Conservation (phyloP, 2,329 filamentous ascomycete species). For the Fusarium sp. region DNA sequence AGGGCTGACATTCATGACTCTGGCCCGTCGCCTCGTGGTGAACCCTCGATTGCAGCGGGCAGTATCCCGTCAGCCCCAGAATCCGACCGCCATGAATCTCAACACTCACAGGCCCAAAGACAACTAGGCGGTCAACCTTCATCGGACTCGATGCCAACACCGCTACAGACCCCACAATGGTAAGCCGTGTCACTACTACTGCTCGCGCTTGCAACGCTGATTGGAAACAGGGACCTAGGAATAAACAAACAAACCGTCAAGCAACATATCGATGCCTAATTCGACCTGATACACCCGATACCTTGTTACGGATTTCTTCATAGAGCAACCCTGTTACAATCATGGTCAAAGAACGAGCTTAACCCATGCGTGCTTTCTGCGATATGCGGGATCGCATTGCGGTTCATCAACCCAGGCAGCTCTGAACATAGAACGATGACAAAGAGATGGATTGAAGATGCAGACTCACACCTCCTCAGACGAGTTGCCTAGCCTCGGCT, state of each 20-base stretch:
- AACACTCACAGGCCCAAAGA: neutral
- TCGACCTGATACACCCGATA: slow-evolving; percentile 19
- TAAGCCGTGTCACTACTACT: rapidly evolving
- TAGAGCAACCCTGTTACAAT: slow-evolving; percentile 13
- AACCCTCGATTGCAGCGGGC: neutral
- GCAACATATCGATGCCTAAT: slow-evolving; percentile 23
- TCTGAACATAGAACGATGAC: neutral
- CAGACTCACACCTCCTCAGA: slow-evolving; percentile 25
- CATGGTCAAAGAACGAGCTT: slow-evolving; percentile 17
- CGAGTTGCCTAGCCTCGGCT: slow-evolving; percentile 16
- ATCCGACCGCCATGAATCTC: neutral
- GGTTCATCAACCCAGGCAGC: neutral
- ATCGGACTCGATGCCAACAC: neutral
- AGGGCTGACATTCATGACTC: neutral
- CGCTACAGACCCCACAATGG: neutral
- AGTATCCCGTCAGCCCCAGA: neutral
- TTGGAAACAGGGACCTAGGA: neutral
- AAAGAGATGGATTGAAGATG: slow-evolving; percentile 25
- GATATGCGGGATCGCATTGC: slow-evolving; percentile 17
- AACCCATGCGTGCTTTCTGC: slow-evolving; percentile 1
- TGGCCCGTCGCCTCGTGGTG: neutral
- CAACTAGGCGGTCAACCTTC: neutral
- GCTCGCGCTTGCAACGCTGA: rapidly evolving
- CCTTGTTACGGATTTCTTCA: slow-evolving; percentile 23
- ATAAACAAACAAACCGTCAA: slow-evolving; percentile 2